Evolutionary conservation across 2,329 filamentous ascomycete genomes (phyloP).

Genomic region (Colletotrichum coccodes): DNA sequence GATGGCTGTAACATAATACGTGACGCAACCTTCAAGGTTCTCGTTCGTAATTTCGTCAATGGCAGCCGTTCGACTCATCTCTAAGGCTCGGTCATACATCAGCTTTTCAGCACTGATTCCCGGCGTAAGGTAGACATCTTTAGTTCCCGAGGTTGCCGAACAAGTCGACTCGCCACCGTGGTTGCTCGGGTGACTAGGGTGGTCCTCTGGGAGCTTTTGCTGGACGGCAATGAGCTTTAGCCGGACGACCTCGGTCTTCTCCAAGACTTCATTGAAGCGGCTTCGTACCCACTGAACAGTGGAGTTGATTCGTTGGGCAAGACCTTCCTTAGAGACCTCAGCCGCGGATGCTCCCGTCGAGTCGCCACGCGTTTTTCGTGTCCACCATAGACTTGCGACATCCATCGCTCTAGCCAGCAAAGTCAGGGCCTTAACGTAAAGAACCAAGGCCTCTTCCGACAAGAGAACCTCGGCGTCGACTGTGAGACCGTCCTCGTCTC

Average conservation of each 20-base stretch:
- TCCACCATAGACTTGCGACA: conserved; percentile 93
- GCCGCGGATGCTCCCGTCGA: conserved; percentile 55
- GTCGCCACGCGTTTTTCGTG: conserved; percentile 77
- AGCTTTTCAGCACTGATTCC: conserved; percentile 95
- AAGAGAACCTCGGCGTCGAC: conserved; percentile 86
- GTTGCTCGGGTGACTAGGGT: conserved; percentile 87
- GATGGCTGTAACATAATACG: conserved; percentile 93
- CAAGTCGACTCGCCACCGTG: conserved; percentile 69
- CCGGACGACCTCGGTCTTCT: conserved; percentile 95
- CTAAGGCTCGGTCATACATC: conserved; percentile 96
- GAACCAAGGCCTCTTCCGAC: conserved; percentile 92
- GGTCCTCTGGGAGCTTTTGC: conserved; percentile 82
- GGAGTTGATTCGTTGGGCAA: conserved; percentile 78
- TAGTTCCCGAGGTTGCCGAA: conserved; percentile 71
- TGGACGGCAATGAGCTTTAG: conserved; percentile 89
- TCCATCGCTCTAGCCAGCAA: conserved; percentile 96
- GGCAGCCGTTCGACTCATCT: conserved; percentile 95
- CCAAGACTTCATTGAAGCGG: conserved; percentile 96
- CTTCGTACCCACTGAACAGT: conserved; percentile 95
- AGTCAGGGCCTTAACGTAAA: conserved; percentile 94
- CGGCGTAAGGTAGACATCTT: conserved; percentile 85
- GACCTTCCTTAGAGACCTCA: conserved; percentile 53
- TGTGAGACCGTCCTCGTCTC: conserved; percentile 81
- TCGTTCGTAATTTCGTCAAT: conserved; percentile 96
- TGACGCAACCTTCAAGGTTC: conserved; percentile 86